Evolutionary conservation across 306 rosid genomes (phyloP), one percentile per base, ranked within the genome.

Genomic region (Vigna nakashimae): DNA sequence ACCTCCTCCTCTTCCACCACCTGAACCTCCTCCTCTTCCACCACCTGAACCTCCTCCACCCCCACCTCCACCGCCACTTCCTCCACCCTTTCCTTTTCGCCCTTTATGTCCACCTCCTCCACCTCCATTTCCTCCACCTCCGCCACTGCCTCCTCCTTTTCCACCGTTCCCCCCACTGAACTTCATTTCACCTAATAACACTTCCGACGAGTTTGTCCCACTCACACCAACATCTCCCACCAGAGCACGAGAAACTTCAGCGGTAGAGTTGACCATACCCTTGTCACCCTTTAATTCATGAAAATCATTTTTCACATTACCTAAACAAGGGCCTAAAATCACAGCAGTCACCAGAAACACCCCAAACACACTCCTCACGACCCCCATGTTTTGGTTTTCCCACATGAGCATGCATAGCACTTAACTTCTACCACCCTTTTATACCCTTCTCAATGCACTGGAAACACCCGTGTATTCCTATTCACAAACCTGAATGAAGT

Each of bases 261-360:
- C 6, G 0, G 73, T 50, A 30, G 79, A 49, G 65, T 71, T 59
- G 1, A 12, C 4, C 9, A 5, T 13, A 2, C 50, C 84, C 71
- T 42, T 13, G 2, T 18, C 84, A 76, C 34, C 77, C 28, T 3
- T 51, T 30, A 3, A 50, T 52, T 42, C 70, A 1, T 30, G 59
- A 52, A 43, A 58, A 58, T 42, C 63, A 6, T 36, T 74, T 53
- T 65, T 49, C 42, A 52, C 86, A 82, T 74, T 63, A 32, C 30
- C 86, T 72, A 74, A 69, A 81, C 88, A 74, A 74, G 83, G 71
- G 30, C 73, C 66, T 28, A 55, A 30, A 16, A 70, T 7, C 36
- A 63, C 81, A 50, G 28, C 56, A 28, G 64, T 38, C 3, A 81
- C 32, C 55, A 84, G 1, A 80, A 80, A 4, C 60, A 81, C 48